Evolutionary conservation across 768 basidiomycete species (phyloP), one percentile per base, ranked within the genome.

Genomic region (Mycena olivaceomarginata): DNA sequence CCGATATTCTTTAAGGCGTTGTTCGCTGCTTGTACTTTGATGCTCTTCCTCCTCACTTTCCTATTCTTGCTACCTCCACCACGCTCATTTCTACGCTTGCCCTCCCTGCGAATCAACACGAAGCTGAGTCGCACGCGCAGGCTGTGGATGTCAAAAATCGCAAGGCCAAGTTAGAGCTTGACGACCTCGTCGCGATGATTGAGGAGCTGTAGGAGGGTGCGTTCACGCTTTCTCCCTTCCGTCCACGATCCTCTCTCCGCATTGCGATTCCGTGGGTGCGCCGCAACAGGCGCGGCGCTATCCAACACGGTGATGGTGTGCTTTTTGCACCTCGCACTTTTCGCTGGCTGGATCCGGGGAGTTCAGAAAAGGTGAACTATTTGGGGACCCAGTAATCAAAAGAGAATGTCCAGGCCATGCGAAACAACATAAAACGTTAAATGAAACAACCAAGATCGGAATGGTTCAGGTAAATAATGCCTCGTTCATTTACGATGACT

Each of bases 161-260:
- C 25, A 18, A 48, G 20, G 72, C 62, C 48, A 31, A 31, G 31
- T 2, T 3, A 4, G 31, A 31, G 31, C 3, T 31, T 31, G 31
- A 4, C 31, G 31, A 65, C 7, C 72, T 73, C 39, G 48, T 63
- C 39, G 59, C 60, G 60, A 41, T 48, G 72, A 66, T 73, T 37
- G 46, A 73, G 62, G 72, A 64, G 59, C 53, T 66, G 37, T 70
- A 59, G n/a, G 53, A 56, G n/a, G 53, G n/a, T 56, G 53, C n/a
- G 53, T 56, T 56, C n/a, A 25, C 22, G 53, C 53, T 56, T 56
- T 56, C 53, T 56, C n/a, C 53, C n/a, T 56, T 56, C 53, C 22
- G 53, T 56, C 10, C 48, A 51, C 48, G 48, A 51, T 51, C 48
- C 48, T 56, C 53, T 56, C 20, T 25, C 48, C 15, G 48, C 48